A percentile compares a stretch with the other conserved stretches of the same genome.
Evolutionary conservation across 441 rosid species (phyloP).

Genomic region (Geranium incanum): DNA sequence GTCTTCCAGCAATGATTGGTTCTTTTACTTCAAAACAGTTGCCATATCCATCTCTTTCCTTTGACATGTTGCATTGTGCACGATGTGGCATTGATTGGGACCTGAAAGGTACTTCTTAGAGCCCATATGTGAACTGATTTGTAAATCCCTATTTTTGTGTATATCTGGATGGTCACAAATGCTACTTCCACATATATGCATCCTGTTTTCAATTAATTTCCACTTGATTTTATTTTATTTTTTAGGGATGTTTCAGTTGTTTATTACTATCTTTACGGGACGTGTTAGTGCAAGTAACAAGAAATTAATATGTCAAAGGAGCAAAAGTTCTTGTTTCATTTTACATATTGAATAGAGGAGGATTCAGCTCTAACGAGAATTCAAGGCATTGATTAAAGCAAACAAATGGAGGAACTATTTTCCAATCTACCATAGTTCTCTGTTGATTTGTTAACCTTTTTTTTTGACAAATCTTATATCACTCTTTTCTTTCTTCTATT

Average conservation of each 20-base stretch:
- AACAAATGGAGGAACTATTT: neutral
- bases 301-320: neutral
- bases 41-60: constrained; percentile 94
- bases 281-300: neutral
- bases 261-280: neutral
- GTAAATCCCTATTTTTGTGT: neutral
- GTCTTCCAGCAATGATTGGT: constrained; percentile 95
- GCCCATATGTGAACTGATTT: neutral
- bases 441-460: neutral
- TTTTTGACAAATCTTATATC: neutral
- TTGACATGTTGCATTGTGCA: constrained; percentile 96
- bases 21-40: constrained; percentile 72
- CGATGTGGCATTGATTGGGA: constrained; percentile 93
- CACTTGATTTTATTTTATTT: neutral
- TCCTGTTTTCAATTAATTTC: neutral
- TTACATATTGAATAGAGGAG: neutral
- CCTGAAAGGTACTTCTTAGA: constrained; percentile 52
- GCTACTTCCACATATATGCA: neutral
- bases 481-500: neutral
- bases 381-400: neutral
- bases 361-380: neutral
- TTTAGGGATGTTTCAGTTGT: neutral
- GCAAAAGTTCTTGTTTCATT: neutral
- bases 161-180: neutral
- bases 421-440: neutral